Conservation (phyloP, 768 basidiomycete species). For the Terana coerulea region DNA sequence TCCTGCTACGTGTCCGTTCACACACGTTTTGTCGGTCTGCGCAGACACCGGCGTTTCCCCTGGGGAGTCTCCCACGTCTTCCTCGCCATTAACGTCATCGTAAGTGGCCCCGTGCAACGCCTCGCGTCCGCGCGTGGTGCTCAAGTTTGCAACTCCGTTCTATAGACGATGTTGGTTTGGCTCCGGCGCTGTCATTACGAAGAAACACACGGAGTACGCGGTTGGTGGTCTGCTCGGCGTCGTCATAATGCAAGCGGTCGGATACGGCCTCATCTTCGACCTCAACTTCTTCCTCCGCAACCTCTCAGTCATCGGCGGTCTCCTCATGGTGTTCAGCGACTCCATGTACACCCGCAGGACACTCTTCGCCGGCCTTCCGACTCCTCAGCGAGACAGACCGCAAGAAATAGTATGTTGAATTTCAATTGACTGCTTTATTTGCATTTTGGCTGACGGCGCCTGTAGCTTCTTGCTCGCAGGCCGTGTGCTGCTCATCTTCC, state of each 20-base stretch:
- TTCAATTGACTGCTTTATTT: too few relatives aligned
- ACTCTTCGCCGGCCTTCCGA: constrained; percentile 86
- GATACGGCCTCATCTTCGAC: constrained; percentile 99
- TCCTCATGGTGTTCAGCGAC: constrained; percentile 99
- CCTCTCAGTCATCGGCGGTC: constrained; percentile 93
- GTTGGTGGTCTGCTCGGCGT: constrained; percentile 88
- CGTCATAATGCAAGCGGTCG: constrained; percentile 93
- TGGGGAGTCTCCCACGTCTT: constrained; percentile 95
- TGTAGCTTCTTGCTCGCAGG: constrained; percentile 93
- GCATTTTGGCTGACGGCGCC: neutral
- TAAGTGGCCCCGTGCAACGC: constrained; percentile 36
- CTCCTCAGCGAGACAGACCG: constrained; percentile 91
- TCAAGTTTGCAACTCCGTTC: neutral
- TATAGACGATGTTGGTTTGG: constrained; percentile 84
- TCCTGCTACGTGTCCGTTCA: constrained; percentile 1
- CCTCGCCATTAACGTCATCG: constrained; percentile 86
- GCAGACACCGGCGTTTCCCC: constrained; percentile 90
- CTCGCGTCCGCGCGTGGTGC: neutral
- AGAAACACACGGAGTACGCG: constrained; percentile 84
- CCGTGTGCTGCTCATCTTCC: constrained; percentile 95
- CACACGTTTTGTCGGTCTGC: neutral
- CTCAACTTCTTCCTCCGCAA: constrained; percentile 99
- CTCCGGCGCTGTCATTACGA: constrained; percentile 82
- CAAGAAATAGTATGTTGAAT: constrained; percentile 91
- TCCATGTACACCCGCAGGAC: constrained; percentile 86